Base-by-base conservation (phyloP, 805 yeast genomes). In the Spathaspora gorwiae region DNA sequence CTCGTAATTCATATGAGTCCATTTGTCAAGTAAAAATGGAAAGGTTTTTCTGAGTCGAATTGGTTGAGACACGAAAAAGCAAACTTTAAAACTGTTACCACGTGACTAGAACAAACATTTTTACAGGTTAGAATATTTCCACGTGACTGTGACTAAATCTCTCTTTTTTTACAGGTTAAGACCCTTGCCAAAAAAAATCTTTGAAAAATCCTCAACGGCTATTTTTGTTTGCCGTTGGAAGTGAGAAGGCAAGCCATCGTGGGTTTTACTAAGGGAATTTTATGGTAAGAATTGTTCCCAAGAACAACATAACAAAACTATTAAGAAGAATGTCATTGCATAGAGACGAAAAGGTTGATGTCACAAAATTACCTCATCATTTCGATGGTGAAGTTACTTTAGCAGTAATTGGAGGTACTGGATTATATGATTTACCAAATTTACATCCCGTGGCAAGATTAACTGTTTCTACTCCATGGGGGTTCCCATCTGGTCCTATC, bases 321-420 rank as follows among this genome's bases (percentile, higher is more conserved):
- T 19, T 32, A 31, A n/a, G 30, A 15, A n/a, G 29, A 12, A 67
- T 68, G 73, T 66, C 73, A 13, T 47, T 56, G 38, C 71, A 68
- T 57, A 60, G 73, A 56, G 71, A 65, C 43, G 65, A 62, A 46
- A 51, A 54, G 43, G 41, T 59, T 36, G 57, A 54, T 42, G 24
- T 58, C 13, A 39, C 51, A 13, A 50, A 55, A 19, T 66, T 76
- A 48, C 85, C 87, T 36, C 73, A 76, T 47, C 66, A 68, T 30
- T 83, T 78, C 67, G 61, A 66, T 45, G 86, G 81, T 55, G 83
- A 87, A 31, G 87, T 94, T 26, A 76, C 79, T 35, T 75, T 94
- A 37, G 98, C 96, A 32, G 80, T 94, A 54, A 94, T 94, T 62
- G 99, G 99, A 35, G 99, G 99, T 35, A 94, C 99, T 5, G 99